Conservation (phyloP, 2,329 filamentous ascomycete genomes). For the Venturia asperata region DNA sequence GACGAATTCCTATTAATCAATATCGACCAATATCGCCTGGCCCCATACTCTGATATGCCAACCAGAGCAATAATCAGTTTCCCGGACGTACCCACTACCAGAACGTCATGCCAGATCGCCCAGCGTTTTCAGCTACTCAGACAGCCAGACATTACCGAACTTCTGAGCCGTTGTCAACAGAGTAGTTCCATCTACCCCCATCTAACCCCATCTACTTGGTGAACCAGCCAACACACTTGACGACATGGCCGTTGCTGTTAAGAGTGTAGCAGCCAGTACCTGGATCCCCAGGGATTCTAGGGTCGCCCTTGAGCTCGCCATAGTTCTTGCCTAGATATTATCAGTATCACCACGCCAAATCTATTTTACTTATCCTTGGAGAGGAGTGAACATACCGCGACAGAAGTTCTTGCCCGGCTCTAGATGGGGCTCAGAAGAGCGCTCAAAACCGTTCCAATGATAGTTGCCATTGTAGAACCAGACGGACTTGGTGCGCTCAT, state of each 20-base stretch:
- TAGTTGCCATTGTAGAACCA: slow-evolving; percentile 6
- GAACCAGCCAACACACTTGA: not conserved
- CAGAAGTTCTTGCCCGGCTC: not conserved
- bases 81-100: not conserved
- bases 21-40: not conserved
- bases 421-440: not conserved
- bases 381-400: not conserved
- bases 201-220: not conserved
- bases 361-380: not conserved
- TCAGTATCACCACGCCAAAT: not conserved
- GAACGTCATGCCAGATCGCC: not conserved
- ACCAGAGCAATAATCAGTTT: not conserved
- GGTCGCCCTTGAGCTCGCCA: not conserved
- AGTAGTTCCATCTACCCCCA: too few relatives aligned
- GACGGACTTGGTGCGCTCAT: not conserved
- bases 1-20: too few relatives aligned
- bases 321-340: not conserved
- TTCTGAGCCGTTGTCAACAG: not conserved
- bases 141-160: not conserved
- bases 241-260: not conserved
- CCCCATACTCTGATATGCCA: not conserved
- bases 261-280: slow-evolving; percentile 9
- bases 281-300: not conserved
- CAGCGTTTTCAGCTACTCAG: not conserved
- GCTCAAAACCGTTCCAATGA: slow-evolving; percentile 2